phyloP scores from a whole-genome alignment of 1,139 yeast genomes.

The Nakaseomyces kungkrabaensis region DNA sequence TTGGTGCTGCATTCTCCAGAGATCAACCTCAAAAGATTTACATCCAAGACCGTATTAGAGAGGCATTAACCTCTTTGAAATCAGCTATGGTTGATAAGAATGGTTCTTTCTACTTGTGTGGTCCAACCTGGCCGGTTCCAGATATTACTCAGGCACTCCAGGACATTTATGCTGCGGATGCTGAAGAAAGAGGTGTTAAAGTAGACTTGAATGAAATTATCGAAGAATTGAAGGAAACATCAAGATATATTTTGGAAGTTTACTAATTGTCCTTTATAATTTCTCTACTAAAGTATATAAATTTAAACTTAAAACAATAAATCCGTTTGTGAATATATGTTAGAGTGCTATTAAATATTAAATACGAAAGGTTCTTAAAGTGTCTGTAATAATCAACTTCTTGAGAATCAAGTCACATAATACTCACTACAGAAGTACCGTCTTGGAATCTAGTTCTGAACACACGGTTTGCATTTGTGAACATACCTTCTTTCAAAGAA shows the following conservation, averaged over 20 bases:
- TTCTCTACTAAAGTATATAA: too few species aligned
- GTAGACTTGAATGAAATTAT: slow-evolving; percentile 71
- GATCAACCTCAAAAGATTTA: slow-evolving; percentile 93
- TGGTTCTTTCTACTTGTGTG: slow-evolving; percentile 94
- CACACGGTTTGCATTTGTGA: slow-evolving; percentile 89
- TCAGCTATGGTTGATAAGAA: slow-evolving; percentile 68
- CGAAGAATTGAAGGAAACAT: slow-evolving; percentile 88
- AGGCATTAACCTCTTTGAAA: slow-evolving; percentile 60
- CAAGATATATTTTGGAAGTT: slow-evolving; percentile 89
- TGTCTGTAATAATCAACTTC: too few species aligned
- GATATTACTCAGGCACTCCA: slow-evolving; percentile 87
- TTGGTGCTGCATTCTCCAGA: slow-evolving; percentile 98
- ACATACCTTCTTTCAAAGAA: slow-evolving; percentile 95
- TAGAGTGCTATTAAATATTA: background rate
- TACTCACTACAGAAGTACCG: slow-evolving; percentile 87
- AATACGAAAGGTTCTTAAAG: too few species aligned
- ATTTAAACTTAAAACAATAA: too few species aligned
- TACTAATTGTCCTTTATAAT: slow-evolving; percentile 37
- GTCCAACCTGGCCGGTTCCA: slow-evolving; percentile 99
- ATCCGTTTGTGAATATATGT: background rate
- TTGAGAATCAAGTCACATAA: slow-evolving; percentile 25
- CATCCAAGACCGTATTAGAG: slow-evolving; percentile 88
- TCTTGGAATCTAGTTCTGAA: slow-evolving; percentile 92
- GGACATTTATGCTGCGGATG: slow-evolving; percentile 68
- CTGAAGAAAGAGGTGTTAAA: slow-evolving; percentile 52